Percentiles rank a stretch among this genome's conserved stretches.
Evolutionary conservation across 108 stramenopile genomes (phyloP).

Genomic region (Aureococcus anophagefferens): DNA sequence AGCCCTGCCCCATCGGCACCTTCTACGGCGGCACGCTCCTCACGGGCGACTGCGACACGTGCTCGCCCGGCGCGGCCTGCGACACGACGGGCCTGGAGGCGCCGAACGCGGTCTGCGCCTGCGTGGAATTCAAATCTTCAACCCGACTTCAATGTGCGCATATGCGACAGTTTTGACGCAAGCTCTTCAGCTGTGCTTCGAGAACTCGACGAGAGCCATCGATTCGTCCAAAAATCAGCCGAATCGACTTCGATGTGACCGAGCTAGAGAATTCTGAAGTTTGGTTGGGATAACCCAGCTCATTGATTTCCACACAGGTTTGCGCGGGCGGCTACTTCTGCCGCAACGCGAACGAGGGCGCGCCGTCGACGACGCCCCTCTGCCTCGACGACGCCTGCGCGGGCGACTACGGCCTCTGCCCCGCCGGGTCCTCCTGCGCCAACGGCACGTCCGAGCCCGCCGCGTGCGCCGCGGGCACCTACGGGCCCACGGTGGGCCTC

Average conservation of each 20-base stretch:
- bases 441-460: not conserved
- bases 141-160: no score
- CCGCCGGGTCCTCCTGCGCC: conserved; percentile 30
- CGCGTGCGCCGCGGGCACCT: conserved; percentile 1
- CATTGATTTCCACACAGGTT: no score
- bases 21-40: conserved; percentile 23
- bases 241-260: no score
- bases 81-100: conserved; percentile 5
- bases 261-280: no score
- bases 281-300: no score
- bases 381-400: not conserved
- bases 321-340: conserved; percentile 31
- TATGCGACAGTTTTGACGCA: no score
- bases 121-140: no score
- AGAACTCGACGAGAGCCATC: no score
- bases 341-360: conserved; percentile 8
- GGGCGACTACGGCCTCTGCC: conserved; percentile 4
- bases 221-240: no score
- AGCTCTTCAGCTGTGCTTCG: no score
- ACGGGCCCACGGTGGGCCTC: not conserved
- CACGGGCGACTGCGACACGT: conserved; percentile 18
- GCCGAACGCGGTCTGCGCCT: no score
- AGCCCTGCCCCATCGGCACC: conserved; percentile 22
- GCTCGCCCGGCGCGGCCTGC: conserved; percentile 18
- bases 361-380: not conserved